Evolutionary conservation across 805 yeast species (phyloP), one percentile per base, ranked within the genome.

Genomic region (Monosporozyma aerobia): DNA sequence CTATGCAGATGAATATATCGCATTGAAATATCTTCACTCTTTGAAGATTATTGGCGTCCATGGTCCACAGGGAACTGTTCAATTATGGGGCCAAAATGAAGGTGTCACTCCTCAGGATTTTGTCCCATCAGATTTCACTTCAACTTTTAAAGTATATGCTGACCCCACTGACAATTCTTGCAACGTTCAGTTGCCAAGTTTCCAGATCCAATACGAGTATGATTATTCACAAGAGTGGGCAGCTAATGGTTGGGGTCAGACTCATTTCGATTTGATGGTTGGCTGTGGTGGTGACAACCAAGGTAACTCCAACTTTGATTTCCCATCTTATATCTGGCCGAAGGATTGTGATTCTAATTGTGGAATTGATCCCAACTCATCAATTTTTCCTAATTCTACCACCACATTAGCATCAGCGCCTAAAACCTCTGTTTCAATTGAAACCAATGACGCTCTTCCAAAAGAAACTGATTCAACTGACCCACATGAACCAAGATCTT

Each of bases 161-260:
- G 11, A 40, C 1, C n/a, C n/a, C 27, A 14, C 3, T 29, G 11
- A 16, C 5, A 54, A 54, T 9, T 47, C 47, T 13, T 25, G 47
- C 1, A 47, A 45, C 1, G 54, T 57, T 3, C 56, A 60, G 62
- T 47, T 61, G 56, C 64, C 63, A 22, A 52, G 50, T 25, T 57
- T 61, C 47, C 58, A 58, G 46, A 54, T 61, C 27, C 57, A 58
- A 33, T 60, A 50, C 33, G 60, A 56, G 44, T 61, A 60, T 40
- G 22, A 52, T 9, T 55, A 53, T 23, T 59, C 59, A 8, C 29
- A 47, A 19, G 52, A 27, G 35, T 41, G 47, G 32, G 10, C 40
- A 6, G 48, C 51, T 3, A 59, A 59, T 59, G 40, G 22, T n/a
- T 58, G 62, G 57, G 59, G 61, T 14, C 40, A 52, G 5, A 47